Evolutionary conservation across 2,329 filamentous ascomycete species (phyloP).

Genomic region (Pseudovirgaria hyperparasitica): DNA sequence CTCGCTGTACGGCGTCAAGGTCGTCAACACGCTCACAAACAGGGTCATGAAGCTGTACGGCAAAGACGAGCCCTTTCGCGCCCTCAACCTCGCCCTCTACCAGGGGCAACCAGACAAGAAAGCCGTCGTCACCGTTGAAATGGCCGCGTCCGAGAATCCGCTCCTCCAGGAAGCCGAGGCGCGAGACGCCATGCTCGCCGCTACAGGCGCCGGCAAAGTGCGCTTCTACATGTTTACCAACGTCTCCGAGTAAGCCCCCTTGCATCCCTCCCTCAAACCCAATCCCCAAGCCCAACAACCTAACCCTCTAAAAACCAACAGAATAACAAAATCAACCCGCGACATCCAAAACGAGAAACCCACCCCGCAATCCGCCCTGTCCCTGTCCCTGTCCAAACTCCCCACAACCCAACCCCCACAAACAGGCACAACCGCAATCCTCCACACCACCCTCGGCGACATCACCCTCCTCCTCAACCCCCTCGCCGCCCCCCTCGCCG

Average conservation of each 20-base stretch:
- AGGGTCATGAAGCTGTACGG: constrained; percentile 82
- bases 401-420: constrained; percentile 51
- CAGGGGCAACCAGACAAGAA: constrained; percentile 95
- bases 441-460: constrained; percentile 90
- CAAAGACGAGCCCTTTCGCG: constrained; percentile 75
- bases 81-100: constrained; percentile 74
- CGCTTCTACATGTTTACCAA: constrained; percentile 99
- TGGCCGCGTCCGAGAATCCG: constrained; percentile 92
- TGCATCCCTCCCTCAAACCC: neutral
- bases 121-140: constrained; percentile 81
- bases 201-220: constrained; percentile 72
- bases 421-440: constrained; percentile 63
- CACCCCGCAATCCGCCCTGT: constrained; percentile 25
- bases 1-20: constrained; percentile 83
- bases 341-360: constrained; percentile 95
- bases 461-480: constrained; percentile 90
- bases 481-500: constrained; percentile 80
- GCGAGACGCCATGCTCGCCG: constrained; percentile 77
- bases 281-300: neutral
- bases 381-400: too few species aligned
- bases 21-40: constrained; percentile 92
- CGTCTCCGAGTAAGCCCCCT: constrained; percentile 47
- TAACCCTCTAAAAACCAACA: constrained; percentile 6
- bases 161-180: constrained; percentile 84
- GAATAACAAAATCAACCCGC: constrained; percentile 64